A percentile compares a stretch with the other conserved stretches of the same genome.
phyloP scores from a whole-genome alignment of 345 rosid species.

The Ailanthus altissimus region DNA sequence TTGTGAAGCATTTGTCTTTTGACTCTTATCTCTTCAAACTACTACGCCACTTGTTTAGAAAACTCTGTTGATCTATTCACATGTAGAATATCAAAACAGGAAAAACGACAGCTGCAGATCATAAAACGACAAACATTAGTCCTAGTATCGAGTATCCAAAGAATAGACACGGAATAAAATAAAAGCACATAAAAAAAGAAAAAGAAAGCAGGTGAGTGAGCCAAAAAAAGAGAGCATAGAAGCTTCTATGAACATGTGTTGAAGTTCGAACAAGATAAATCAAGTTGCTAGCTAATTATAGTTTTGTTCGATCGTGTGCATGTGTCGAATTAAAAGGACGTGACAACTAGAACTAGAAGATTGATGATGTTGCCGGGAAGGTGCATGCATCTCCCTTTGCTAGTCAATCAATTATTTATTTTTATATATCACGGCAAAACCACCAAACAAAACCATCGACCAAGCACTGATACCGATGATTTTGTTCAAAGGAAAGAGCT shows the following conservation, averaged over 20 bases:
- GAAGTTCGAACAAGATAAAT: neutral
- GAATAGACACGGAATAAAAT: neutral
- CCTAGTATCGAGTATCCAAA: neutral
- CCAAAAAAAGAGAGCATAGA: neutral
- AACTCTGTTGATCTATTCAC: neutral
- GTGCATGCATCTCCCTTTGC: constrained; percentile 1
- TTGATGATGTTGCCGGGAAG: neutral
- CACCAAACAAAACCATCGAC: neutral
- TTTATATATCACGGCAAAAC: neutral
- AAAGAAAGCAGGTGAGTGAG: neutral
- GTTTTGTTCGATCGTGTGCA: neutral
- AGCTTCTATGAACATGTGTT: neutral
- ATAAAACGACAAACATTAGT: neutral
- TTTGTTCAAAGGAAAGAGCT: constrained; percentile 6
- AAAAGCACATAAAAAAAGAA: neutral
- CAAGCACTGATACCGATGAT: too few relatives aligned
- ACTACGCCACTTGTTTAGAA: neutral
- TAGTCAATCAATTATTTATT: neutral
- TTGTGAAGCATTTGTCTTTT: neutral
- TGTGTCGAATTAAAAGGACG: too few relatives aligned
- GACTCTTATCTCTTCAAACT: neutral
- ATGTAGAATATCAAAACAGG: too few relatives aligned
- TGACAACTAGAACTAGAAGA: neutral
- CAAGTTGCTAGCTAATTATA: neutral
- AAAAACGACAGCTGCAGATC: neutral